Evolutionary conservation across 139 green algal genomes (phyloP).

Genomic region (Coelastrella sp.): DNA sequence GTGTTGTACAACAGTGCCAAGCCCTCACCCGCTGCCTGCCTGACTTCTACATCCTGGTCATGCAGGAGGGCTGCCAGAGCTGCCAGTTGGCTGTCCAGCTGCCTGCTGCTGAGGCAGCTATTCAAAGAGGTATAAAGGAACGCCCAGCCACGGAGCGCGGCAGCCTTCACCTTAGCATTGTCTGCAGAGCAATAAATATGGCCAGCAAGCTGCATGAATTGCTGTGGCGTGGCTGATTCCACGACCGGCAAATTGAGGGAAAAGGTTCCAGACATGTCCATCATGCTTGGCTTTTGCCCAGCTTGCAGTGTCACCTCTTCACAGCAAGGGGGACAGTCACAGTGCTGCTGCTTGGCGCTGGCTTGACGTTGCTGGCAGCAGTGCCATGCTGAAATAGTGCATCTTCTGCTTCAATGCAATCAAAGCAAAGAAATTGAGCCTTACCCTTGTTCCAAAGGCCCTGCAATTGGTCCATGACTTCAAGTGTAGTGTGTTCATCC

Average conservation of each 20-base stretch:
- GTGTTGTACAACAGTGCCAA: constrained; percentile 70
- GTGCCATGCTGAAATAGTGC: too few relatives aligned
- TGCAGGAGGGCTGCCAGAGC: constrained; percentile 54
- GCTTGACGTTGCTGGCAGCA: too few relatives aligned
- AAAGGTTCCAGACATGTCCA: too few relatives aligned
- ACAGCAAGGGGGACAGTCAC: too few relatives aligned
- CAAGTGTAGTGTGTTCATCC: constrained; percentile 56
- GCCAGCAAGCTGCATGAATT: too few relatives aligned
- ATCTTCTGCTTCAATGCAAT: too few relatives aligned
- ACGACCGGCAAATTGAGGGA: too few relatives aligned
- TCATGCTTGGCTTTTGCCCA: too few relatives aligned
- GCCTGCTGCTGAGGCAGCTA: constrained; percentile 32
- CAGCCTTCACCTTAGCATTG: constrained; percentile 27
- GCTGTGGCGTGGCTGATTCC: too few relatives aligned
- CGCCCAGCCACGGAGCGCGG: constrained; percentile 72
- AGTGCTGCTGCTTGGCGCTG: too few relatives aligned
- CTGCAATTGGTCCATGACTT: constrained; percentile 61
- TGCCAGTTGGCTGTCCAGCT: constrained; percentile 59
- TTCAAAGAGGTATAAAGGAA: constrained; percentile 75
- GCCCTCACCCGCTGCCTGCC: constrained; percentile 72
- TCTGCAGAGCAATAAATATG: background rate
- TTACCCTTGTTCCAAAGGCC: constrained; percentile 57
- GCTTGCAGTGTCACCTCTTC: too few relatives aligned
- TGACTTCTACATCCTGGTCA: constrained; percentile 40
- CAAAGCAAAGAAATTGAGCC: background rate